Evolutionary conservation across 2,329 filamentous ascomycete species (phyloP), one percentile per base, ranked within the genome.

Genomic region (Colletotrichum destructivum): DNA sequence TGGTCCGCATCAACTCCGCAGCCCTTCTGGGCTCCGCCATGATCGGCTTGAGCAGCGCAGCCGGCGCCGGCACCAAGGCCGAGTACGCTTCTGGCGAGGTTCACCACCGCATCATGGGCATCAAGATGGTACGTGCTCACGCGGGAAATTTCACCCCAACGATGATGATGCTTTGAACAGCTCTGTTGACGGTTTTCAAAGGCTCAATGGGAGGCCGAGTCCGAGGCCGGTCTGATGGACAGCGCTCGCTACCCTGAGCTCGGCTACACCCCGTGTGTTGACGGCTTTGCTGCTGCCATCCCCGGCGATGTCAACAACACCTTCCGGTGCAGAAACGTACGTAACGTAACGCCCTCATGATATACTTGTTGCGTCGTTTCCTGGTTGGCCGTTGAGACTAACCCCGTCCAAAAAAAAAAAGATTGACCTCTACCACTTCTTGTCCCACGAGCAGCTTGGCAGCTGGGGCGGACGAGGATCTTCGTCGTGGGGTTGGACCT

Each of bases 401-500:
- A 70, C 18, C 6, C 8, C 6, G 12, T 18, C 11, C n/a, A 11
- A 18, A 16, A 2, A 26, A 31, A 26, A 51, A 52, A 18, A 73
- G 72, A 76, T 80, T 7, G 80, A 82, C 75, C 77, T 82, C 23
- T 81, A 82, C 75, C 79, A 82, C 71, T 82, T 82, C 74, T 73
- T 81, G 66, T 79, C 79, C 9, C 81, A 82, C 73, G 77, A 74
- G 8, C 76, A 79, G 55, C 78, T 82, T 12, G 81, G 80, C 46
- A 80, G 78, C 75, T 76, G 75, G 52, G 77, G 73, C 31, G 80
- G 79, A 23, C 77, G 79, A 66, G 81, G 81, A 38, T 79, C 80
- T 12, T 80, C 79, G 3, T 87, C 85, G 0, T 89, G 87, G 87
- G 87, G 87, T 7, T 88, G 87, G 87, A 87, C 85, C 0, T 84